Percentiles rank a stretch among this genome's conserved stretches.
Conservation (phyloP, 352 stramenopile species). For the Elongisporangium senticosum region DNA sequence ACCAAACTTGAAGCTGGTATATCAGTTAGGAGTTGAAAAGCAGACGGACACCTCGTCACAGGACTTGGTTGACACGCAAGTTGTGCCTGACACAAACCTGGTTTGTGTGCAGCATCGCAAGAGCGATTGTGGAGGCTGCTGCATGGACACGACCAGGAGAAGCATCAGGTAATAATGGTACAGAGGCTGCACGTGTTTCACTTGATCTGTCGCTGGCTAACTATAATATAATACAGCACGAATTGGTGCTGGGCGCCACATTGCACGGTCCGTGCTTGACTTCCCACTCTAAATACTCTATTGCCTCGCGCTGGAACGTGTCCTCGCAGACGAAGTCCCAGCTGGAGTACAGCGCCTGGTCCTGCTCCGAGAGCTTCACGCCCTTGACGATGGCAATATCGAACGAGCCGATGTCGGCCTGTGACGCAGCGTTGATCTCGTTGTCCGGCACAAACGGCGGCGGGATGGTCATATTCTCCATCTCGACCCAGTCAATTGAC, state of each 20-base stretch:
- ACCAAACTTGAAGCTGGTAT: not conserved
- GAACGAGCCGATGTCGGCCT: constrained; percentile 77
- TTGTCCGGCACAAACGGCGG: constrained; percentile 78
- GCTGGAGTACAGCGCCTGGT: constrained; percentile 57
- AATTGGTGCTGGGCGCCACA: constrained; percentile 49
- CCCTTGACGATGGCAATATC: constrained; percentile 66
- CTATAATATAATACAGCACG: constrained; percentile 60
- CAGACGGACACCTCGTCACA: not conserved
- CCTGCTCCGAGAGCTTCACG: constrained; percentile 64
- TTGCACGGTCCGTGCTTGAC: constrained; percentile 73
- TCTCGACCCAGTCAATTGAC: constrained; percentile 61
- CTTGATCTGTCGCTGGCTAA: not conserved
- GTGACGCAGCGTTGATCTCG: constrained; percentile 81
- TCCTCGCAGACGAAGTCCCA: constrained; percentile 76
- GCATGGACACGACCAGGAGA: not conserved
- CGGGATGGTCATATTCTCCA: constrained; percentile 60
- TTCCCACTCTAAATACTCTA: constrained; percentile 82
- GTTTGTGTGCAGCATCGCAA: too few relatives aligned
- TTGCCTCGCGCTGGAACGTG: constrained; percentile 75
- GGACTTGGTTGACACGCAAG: not conserved
- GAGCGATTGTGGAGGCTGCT: not conserved
- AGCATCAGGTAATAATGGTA: not conserved
- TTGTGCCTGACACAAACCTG: not conserved
- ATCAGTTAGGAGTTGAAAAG: not conserved
- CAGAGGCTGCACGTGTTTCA: not conserved